phyloP scores from a whole-genome alignment of 495 filamentous ascomycete species.

The Penicillium flavigenum region DNA sequence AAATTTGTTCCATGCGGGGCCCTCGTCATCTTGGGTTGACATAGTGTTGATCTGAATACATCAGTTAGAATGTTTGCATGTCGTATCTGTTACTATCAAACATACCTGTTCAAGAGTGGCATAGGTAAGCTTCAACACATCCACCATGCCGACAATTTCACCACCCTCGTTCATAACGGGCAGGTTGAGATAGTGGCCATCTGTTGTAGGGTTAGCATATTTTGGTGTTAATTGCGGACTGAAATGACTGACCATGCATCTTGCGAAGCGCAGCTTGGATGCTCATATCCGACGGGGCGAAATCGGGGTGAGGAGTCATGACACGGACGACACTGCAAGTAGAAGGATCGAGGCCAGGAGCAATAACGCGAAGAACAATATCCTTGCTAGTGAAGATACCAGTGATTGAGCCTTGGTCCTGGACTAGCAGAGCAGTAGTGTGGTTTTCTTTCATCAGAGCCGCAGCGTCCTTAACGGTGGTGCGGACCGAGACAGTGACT shows the following conservation, averaged over 20 bases:
- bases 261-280: conserved; percentile 97
- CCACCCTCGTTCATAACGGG: conserved; percentile 97
- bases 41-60: conserved; percentile 66
- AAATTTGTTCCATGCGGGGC: conserved; percentile 99
- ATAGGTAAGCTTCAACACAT: conserved; percentile 96
- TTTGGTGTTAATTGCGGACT: neutral
- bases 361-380: conserved; percentile 96
- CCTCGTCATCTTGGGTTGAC: conserved; percentile 80
- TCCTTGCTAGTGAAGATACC: conserved; percentile 99
- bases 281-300: conserved; percentile 97
- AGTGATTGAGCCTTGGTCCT: conserved; percentile 95
- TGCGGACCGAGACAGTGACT: conserved; percentile 90
- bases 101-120: conserved; percentile 94
- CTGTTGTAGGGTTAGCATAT: conserved; percentile 46
- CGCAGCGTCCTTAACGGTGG: conserved; percentile 93
- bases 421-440: conserved; percentile 92
- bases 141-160: conserved; percentile 99
- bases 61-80: neutral
- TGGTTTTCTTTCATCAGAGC: conserved; percentile 97
- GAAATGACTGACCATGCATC: conserved; percentile 80
- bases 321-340: conserved; percentile 97
- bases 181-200: conserved; percentile 96
- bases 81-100: neutral
- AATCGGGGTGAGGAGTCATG: conserved; percentile 98
- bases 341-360: conserved; percentile 87